These are phyloP conservation scores for Coemansia sp. DNA, from an alignment of 192 early-diverging fungal genomes.

Conservation along the genomic window DNA sequence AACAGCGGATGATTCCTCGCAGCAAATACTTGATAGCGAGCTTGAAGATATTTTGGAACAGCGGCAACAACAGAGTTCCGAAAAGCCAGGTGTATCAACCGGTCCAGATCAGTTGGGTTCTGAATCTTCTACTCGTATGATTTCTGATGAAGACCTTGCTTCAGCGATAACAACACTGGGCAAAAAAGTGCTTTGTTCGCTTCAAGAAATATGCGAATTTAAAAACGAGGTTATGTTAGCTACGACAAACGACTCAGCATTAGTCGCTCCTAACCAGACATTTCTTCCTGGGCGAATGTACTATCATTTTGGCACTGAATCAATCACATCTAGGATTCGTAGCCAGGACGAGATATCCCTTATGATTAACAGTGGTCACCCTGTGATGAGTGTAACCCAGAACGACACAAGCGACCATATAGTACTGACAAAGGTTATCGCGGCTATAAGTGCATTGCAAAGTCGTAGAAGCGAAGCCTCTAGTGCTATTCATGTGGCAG, in stretches of 20 bases:
- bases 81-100: not conserved
- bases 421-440: slow-evolving; percentile 30
- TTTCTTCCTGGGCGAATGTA: slow-evolving; percentile 77
- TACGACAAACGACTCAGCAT: not conserved
- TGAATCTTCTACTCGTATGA: too few species aligned
- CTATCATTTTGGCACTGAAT: slow-evolving; percentile 64
- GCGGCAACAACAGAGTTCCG: not conserved
- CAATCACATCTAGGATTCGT: slow-evolving; percentile 66
- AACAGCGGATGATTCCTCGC: slow-evolving; percentile 22
- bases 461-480: not conserved
- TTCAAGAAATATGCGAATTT: slow-evolving; percentile 22
- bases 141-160: too few species aligned
- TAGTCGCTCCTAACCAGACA: slow-evolving; percentile 59
- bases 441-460: slow-evolving; percentile 50
- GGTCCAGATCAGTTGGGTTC: not conserved
- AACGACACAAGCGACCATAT: slow-evolving; percentile 9
- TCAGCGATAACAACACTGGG: slow-evolving; percentile 7
- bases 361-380: slow-evolving; percentile 2
- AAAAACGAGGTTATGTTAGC: too few species aligned
- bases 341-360: slow-evolving; percentile 67
- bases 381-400: not conserved
- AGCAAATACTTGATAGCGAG: slow-evolving; percentile 46
- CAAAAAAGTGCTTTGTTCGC: slow-evolving; percentile 28
- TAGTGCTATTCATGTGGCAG: too few species aligned
- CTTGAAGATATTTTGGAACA: slow-evolving; percentile 23